These are phyloP conservation scores for Tolypocladium sp. DNA, from an alignment of 2,329 filamentous ascomycete species.

Conservation along the genomic window DNA sequence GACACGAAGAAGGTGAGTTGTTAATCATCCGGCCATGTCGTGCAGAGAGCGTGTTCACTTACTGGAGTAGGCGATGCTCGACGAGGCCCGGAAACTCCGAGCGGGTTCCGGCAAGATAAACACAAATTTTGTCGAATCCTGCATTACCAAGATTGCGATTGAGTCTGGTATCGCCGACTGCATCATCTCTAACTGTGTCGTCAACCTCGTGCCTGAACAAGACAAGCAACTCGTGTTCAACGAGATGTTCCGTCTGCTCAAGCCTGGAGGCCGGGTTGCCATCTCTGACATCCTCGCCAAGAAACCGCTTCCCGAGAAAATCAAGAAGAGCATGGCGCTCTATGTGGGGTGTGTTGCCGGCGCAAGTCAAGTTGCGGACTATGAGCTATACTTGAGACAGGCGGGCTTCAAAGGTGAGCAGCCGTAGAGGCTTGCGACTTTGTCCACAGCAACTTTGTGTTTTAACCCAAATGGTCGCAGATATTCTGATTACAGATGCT, in stretches of 20 bases:
- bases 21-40: background rate
- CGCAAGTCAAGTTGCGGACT: slow-evolving; percentile 41
- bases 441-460: background rate
- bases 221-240: slow-evolving; percentile 46
- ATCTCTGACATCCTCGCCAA: slow-evolving; percentile 50
- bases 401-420: slow-evolving; percentile 41
- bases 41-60: background rate
- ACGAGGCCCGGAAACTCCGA: slow-evolving; percentile 36
- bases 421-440: background rate
- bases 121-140: slow-evolving; percentile 38
- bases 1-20: slow-evolving; percentile 47
- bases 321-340: slow-evolving; percentile 39
- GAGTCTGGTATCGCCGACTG: slow-evolving; percentile 32
- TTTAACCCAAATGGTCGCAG: slow-evolving; percentile 11
- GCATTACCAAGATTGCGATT: slow-evolving; percentile 42
- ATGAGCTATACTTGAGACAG: slow-evolving; percentile 38
- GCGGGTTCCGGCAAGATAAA: slow-evolving; percentile 29
- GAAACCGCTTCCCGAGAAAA: slow-evolving; percentile 34
- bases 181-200: slow-evolving; percentile 55
- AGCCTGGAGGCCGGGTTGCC: slow-evolving; percentile 46
- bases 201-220: slow-evolving; percentile 45
- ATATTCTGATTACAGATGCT: slow-evolving; percentile 34
- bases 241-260: slow-evolving; percentile 50
- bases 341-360: slow-evolving; percentile 54
- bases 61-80: slow-evolving; percentile 41